Conservation (phyloP, 1,139 yeast species). For the Yamadazyma kanchanaburiensis region DNA sequence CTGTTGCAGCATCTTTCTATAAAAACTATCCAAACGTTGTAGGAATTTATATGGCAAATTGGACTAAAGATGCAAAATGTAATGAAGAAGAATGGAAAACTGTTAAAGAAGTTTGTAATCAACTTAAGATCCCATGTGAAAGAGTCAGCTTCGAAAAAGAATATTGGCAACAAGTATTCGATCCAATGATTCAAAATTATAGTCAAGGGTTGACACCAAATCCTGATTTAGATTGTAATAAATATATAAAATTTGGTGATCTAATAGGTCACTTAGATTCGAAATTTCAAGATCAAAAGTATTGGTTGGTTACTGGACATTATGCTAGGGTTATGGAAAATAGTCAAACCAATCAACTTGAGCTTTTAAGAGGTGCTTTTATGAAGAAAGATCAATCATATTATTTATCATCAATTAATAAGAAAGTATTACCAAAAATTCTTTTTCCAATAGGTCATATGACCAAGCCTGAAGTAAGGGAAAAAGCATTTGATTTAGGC, state of each 20-base stretch:
- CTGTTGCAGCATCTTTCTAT: constrained; percentile 79
- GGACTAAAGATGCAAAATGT: constrained; percentile 72
- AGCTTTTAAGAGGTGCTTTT: constrained; percentile 59
- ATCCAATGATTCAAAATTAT: constrained; percentile 82
- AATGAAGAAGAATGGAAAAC: constrained; percentile 88
- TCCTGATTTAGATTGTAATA: constrained; percentile 90
- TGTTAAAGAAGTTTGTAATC: constrained; percentile 62
- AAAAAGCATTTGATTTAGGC: constrained; percentile 51
- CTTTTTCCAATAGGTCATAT: constrained; percentile 80
- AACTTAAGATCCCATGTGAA: constrained; percentile 64
- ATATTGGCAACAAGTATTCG: constrained; percentile 89
- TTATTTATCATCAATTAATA: constrained; percentile 69
- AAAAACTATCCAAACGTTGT: constrained; percentile 50
- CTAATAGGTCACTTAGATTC: constrained; percentile 53
- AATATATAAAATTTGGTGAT: constrained; percentile 80
- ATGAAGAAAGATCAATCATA: constrained; percentile 84
- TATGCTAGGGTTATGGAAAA: constrained; percentile 62
- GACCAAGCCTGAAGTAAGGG: constrained; percentile 70
- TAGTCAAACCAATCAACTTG: constrained; percentile 26
- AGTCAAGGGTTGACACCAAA: constrained; percentile 81
- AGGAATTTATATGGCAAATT: constrained; percentile 92
- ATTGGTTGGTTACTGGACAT: constrained; percentile 97
- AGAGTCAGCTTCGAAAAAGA: constrained; percentile 84
- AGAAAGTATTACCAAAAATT: constrained; percentile 42
- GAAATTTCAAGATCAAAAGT: constrained; percentile 25